These are phyloP conservation scores for Corallochytrium limacisporum DNA, from an alignment of 78 protist genomes.

Conservation along the genomic window DNA sequence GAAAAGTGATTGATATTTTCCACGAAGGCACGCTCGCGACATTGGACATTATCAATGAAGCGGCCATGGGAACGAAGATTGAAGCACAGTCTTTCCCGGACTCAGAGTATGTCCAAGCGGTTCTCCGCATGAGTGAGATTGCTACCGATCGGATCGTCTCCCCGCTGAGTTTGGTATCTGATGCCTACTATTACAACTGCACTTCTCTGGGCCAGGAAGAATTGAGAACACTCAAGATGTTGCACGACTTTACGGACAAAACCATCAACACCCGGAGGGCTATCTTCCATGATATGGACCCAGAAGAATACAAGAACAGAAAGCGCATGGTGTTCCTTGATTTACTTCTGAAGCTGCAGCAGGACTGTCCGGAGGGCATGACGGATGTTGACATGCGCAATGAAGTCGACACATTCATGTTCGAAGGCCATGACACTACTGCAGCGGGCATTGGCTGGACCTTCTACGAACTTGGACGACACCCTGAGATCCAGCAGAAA, in stretches of 20 bases:
- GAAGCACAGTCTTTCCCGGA: not conserved
- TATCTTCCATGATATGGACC: not conserved
- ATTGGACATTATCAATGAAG: not conserved
- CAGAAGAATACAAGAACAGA: not conserved
- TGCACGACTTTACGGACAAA: not conserved
- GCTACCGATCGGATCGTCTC: too few species aligned
- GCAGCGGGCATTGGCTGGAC: not conserved
- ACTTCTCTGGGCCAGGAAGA: not conserved
- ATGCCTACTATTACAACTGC: not conserved
- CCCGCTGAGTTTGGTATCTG: too few species aligned
- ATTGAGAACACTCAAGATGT: not conserved
- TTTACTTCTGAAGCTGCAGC: not conserved
- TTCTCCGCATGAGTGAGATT: not conserved
- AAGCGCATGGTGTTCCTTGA: not conserved
- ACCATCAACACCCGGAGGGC: not conserved
- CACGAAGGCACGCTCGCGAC: not conserved
- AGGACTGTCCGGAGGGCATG: not conserved
- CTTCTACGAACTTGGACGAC: not conserved
- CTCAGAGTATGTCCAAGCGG: not conserved
- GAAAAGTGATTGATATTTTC: not conserved
- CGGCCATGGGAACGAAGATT: not conserved
- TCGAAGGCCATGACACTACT: slow-evolving; percentile 5
- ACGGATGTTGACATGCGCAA: not conserved
- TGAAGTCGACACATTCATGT: slow-evolving; percentile 6
- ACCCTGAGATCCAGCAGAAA: not conserved